Evolutionary conservation across 495 filamentous ascomycete species (phyloP).

Genomic region (Aspergillus diversus): DNA sequence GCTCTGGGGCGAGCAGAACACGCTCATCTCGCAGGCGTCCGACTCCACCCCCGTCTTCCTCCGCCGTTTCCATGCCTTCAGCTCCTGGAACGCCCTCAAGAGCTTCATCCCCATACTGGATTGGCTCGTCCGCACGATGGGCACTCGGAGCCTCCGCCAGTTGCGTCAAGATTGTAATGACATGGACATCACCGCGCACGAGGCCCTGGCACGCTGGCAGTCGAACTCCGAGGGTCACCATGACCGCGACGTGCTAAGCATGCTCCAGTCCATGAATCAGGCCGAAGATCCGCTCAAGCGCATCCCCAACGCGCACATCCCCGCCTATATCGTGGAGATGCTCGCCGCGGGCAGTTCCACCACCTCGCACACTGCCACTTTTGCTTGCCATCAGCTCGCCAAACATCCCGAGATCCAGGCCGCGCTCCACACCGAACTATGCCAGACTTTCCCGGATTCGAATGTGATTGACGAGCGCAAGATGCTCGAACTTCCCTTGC

Average conservation of each 20-base stretch:
- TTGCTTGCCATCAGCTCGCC: constrained; percentile 8
- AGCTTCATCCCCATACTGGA: neutral
- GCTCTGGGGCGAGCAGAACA: neutral
- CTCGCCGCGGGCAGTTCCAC: constrained; percentile 10
- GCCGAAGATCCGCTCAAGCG: constrained; percentile 4
- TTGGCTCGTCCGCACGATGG: neutral
- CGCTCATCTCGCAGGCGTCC: neutral
- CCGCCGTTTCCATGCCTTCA: neutral
- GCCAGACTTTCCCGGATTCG: neutral
- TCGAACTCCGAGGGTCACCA: neutral
- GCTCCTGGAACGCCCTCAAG: constrained; percentile 1
- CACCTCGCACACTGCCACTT: constrained; percentile 10
- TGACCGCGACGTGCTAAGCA: constrained; percentile 9
- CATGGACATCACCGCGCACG: constrained; percentile 11
- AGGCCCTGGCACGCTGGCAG: constrained; percentile 4
- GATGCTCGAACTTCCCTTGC: constrained; percentile 1
- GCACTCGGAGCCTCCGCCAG: neutral
- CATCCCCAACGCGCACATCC: constrained; percentile 2
- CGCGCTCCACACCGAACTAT: neutral
- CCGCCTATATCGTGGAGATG: constrained; percentile 9
- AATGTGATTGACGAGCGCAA: constrained; percentile 5
- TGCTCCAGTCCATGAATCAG: constrained; percentile 10
- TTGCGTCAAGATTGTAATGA: neutral
- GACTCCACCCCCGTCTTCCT: neutral
- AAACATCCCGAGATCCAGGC: neutral